Evolutionary conservation across 805 yeast genomes (phyloP), one percentile per base, ranked within the genome.

Genomic region (Blastobotrys parvus): DNA sequence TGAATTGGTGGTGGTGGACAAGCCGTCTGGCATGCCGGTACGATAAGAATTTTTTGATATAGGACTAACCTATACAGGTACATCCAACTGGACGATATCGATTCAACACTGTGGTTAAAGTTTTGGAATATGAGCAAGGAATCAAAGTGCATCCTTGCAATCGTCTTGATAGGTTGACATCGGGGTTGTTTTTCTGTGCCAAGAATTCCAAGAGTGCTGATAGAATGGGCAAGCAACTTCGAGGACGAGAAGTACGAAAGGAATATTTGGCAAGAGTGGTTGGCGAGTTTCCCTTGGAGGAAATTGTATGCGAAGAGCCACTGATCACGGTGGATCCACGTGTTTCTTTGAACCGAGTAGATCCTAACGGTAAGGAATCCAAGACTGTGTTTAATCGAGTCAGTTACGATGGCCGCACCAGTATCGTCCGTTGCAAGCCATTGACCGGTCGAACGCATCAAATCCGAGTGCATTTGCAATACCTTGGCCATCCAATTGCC

Each of bases 391-490:
- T 90, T 62, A 65, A 60, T 45, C 69, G 84, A 38, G 64, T 83
- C 0, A 72, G 83, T n/a, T 84, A 72, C 55, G 86, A 89, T 62
- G 75, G 82, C 1, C 57, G 70, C 34, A 70, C 78, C 5, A 77
- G 86, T 43, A 70, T 92, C 21, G 95, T 92, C 2, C 70, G 77
- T 47, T 90, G 97, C 62, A 73, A 69, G 50, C 98, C 98, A 1
- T 64, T 74, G 15, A 90, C 98, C 0, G 98, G 98, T 0, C 71
- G 98, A 57, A 87, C 97, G 0, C 98, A 90, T 61, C 98, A 90
- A 59, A 88, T 92, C 40, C 69, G 98, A 47, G 95, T 92, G 1
- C 98, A 92, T 65, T 64, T 92, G 44, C 96, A 89, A 62, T 82
- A 71, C 51, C 53, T 92, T n/a, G 97, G 97, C 0, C 74, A 69